Evolutionary conservation across 176 grass and related monocot species (phyloP), one percentile per base, ranked within the genome.

Genomic region (Oryza nivara): DNA sequence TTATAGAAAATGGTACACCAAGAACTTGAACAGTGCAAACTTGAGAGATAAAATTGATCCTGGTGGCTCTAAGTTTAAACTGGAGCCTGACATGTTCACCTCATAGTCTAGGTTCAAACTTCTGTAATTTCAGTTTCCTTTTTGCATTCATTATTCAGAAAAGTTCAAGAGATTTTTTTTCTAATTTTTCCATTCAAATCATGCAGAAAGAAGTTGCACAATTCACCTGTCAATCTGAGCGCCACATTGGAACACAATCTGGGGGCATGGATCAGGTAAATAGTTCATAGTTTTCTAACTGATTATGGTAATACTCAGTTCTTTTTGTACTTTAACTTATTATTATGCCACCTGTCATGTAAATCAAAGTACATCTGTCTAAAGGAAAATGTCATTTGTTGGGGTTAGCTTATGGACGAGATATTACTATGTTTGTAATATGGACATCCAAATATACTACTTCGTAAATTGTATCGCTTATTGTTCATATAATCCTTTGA

Each of bases 211-310:
- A 98, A 89, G 88, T 95, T 88, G 96, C 96, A 81, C 93, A 96
- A 76, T 94, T 98, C 76, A 92, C 96, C 1, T 98, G 96, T 75
- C 78, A 93, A 34, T 98, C 91, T 84, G 96, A 98, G 76, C 91
- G 86, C 16, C 89, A 96, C 69, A 95, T 98, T 60, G 96, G 96
- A 71, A 98, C 91, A 66, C 93, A 96, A 73, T 98, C 96, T 15
- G 96, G 96, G 49, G 93, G 96, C 35, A 98, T 98, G 96, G 96
- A 98, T 77, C 96, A 98, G 96, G 96, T 98, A 88, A 86, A 61
- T 54, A 32, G 54, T 20, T 56, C 19, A 45, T 4, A 11, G n/a
- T 64, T 36, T 68, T 65, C 65, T 7, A 25, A 9, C 14, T 45
- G 41, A 7, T 28, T 19, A 43, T 47, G 82, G 17, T 75, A 26